Base-by-base conservation (phyloP, 2,329 filamentous ascomycete genomes). In the Plectosphaerella sp. region DNA sequence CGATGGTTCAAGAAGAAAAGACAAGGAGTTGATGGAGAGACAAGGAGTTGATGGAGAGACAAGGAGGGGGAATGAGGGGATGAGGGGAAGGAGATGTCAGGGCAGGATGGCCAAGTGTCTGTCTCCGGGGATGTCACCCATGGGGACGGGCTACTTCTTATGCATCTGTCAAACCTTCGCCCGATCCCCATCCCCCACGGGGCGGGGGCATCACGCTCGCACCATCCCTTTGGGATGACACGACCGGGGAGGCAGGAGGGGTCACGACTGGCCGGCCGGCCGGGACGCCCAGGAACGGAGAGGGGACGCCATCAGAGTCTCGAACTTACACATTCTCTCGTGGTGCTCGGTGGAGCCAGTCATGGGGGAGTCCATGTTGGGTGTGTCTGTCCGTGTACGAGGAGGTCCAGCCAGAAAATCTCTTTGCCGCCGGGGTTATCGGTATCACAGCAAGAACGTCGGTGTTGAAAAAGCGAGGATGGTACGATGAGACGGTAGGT, bases 131-230 rank as follows among this genome's bases (percentile, higher is more conserved):
- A 52, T 52, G 48, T 47, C 49, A 50, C 47, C 51, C 55, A 47
- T 49, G 55, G 55, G 55, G 55, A 56, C 46, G 45, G 50, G 45
- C 45, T 48, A 46, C 49, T 49, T 57, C 55, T 57, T 57, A 57
- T 54, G 55, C 52, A 18, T 20, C 47, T 48, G 47, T 41, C 28
- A 48, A 15, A 16, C 20, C 20, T 16, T 37, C 24, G 14, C 45
- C 39, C 36, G 10, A 20, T 20, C 41, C 18, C 41, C 41, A 43
- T 43, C 51, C 54, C 54, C 55, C 55, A 51, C 50, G 51, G 54
- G 54, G 51, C 55, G 48, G 49, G 49, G 50, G 28, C 45, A 43
- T 52, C 41, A 50, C 51, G 48, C 50, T 47, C 52, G 41, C n/a
- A n/a, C 41, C 41, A 43, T 18, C 41, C 41, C 16, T 18, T 43